These are phyloP conservation scores for Syncephalis plumigaleata DNA, from an alignment of 371 early-diverging fungal species.

Conservation along the genomic window DNA sequence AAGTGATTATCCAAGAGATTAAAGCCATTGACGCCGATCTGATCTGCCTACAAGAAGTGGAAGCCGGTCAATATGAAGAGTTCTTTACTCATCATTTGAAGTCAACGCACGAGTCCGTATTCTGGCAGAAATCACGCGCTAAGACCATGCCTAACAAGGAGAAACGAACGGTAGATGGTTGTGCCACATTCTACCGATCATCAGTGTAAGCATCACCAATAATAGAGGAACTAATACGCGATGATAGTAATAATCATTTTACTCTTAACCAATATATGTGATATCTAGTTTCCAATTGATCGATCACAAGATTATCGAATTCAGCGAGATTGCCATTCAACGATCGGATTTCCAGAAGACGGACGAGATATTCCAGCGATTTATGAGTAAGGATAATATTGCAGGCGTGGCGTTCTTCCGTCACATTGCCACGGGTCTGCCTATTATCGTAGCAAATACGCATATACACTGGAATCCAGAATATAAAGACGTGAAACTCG, in stretches of 20 bases:
- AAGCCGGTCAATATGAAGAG: slow-evolving; percentile 67
- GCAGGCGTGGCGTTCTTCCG: slow-evolving; percentile 77
- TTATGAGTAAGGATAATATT: slow-evolving; percentile 96
- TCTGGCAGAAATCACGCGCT: slow-evolving; percentile 87
- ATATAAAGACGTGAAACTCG: slow-evolving; percentile 93
- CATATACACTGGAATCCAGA: slow-evolving; percentile 91
- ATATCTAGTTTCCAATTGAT: slow-evolving; percentile 60
- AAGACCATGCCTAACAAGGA: slow-evolving; percentile 86
- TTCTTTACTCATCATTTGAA: slow-evolving; percentile 63
- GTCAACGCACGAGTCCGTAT: slow-evolving; percentile 82
- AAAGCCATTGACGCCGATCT: slow-evolving; percentile 80
- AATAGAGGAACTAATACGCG: too few species aligned
- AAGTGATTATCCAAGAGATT: slow-evolving; percentile 79
- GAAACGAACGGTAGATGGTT: slow-evolving; percentile 86
- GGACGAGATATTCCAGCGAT: slow-evolving; percentile 87
- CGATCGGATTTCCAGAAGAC: slow-evolving; percentile 75
- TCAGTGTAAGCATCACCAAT: slow-evolving; percentile 25
- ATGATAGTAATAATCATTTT: too few species aligned
- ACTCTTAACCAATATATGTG: too few species aligned
- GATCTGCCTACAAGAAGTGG: slow-evolving; percentile 93
- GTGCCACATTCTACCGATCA: slow-evolving; percentile 91
- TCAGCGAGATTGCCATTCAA: slow-evolving; percentile 81
- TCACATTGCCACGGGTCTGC: slow-evolving; percentile 45
- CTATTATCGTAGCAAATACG: slow-evolving; percentile 77
- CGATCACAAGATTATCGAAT: slow-evolving; percentile 74